A percentile compares a stretch with the other conserved stretches of the same genome.
Conservation (phyloP, 495 filamentous ascomycete genomes). For the Pseudomonodictys pantanalensis region DNA sequence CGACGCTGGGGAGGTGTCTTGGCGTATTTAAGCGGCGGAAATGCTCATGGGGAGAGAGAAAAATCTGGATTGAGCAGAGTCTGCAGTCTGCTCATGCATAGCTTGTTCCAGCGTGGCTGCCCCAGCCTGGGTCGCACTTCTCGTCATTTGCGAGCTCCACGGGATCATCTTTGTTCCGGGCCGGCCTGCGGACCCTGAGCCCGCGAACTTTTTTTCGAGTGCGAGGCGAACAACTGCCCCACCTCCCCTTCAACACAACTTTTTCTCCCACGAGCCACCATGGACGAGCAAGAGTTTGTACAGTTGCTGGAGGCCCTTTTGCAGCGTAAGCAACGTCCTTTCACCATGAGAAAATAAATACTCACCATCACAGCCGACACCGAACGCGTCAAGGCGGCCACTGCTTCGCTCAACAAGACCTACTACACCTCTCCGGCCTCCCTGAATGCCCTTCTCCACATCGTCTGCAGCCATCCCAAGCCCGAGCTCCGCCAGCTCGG, state of each 20-base stretch:
- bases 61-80: too few species aligned
- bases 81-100: too few species aligned
- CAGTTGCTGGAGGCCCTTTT: slow-evolving; percentile 47
- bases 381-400: slow-evolving; percentile 79
- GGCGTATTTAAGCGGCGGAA: too few species aligned
- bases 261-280: slow-evolving; percentile 22
- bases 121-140: too few species aligned
- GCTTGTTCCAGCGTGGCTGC: too few species aligned
- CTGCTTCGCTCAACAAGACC: slow-evolving; percentile 82
- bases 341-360: background rate
- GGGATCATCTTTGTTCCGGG: too few species aligned
- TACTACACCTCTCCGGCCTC: slow-evolving; percentile 84
- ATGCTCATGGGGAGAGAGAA: too few species aligned
- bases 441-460: slow-evolving; percentile 77
- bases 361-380: slow-evolving; percentile 61
- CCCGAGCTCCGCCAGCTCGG: slow-evolving; percentile 78
- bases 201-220: too few species aligned
- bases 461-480: slow-evolving; percentile 71
- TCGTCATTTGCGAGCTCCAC: too few species aligned
- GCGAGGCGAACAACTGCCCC: background rate
- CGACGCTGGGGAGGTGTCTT: too few species aligned
- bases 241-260: background rate
- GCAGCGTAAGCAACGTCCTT: slow-evolving; percentile 39
- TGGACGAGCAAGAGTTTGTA: slow-evolving; percentile 51
- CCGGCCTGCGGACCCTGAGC: too few species aligned